phyloP scores from a whole-genome alignment of 1,284 basidiomycete species.

The Mycena citricolor region DNA sequence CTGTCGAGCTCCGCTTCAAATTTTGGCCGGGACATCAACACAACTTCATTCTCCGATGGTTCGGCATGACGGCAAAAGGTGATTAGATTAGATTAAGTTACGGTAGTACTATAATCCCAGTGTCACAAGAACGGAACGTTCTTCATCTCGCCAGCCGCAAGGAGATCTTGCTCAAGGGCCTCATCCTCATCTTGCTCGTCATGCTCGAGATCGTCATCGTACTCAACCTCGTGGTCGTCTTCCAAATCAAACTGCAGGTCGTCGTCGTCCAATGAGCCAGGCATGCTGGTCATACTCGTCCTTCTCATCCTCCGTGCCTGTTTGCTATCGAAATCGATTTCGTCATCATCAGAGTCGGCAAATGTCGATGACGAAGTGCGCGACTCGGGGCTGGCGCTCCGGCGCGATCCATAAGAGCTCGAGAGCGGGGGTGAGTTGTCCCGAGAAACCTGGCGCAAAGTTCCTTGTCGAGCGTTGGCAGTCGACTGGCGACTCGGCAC shows the following conservation, averaged over 20 bases:
- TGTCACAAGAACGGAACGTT: slow-evolving; percentile 76
- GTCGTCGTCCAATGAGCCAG: slow-evolving; percentile 67
- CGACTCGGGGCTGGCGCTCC: slow-evolving; percentile 52
- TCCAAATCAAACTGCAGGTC: slow-evolving; percentile 56
- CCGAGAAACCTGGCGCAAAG: slow-evolving; percentile 28
- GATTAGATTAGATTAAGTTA: no score
- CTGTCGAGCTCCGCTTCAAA: no score
- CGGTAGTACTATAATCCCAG: no score
- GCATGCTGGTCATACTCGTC: slow-evolving; percentile 78
- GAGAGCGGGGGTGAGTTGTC: slow-evolving; percentile 32
- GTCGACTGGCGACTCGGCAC: slow-evolving; percentile 52
- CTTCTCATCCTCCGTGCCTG: slow-evolving; percentile 39
- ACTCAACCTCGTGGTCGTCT: slow-evolving; percentile 34
- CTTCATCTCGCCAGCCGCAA: slow-evolving; percentile 83
- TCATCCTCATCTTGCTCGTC: slow-evolving; percentile 45
- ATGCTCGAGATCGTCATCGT: slow-evolving; percentile 32
- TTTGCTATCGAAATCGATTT: slow-evolving; percentile 38
- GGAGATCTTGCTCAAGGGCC: slow-evolving; percentile 77
- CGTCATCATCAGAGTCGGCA: slow-evolving; percentile 58
- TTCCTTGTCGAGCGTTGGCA: slow-evolving; percentile 25
- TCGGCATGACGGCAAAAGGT: no score
- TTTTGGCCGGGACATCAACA: no score
- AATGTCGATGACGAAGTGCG: slow-evolving; percentile 51
- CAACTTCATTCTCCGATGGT: no score
- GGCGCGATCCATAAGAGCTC: slow-evolving; percentile 27